Conservation (phyloP, 352 stramenopile genomes). For the Pythium aquatile region DNA sequence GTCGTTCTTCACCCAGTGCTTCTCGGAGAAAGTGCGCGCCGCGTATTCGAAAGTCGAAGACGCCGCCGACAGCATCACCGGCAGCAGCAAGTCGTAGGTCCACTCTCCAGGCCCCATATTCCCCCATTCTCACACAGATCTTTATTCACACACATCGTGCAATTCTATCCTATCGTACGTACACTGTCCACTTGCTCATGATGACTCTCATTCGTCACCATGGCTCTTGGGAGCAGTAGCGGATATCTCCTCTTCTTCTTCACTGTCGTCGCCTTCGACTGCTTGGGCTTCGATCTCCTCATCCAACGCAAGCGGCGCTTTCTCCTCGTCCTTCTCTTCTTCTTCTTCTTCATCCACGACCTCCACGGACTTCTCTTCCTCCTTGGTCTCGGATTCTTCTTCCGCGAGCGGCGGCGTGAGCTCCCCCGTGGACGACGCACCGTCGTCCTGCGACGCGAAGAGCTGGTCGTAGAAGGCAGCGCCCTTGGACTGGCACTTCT, state of each 20-base stretch:
- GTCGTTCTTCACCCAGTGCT: slow-evolving; percentile 73
- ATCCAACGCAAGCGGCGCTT: background rate
- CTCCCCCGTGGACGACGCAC: slow-evolving; percentile 24
- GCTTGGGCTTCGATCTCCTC: background rate
- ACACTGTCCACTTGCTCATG: background rate
- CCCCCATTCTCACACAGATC: background rate
- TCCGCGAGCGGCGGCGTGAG: slow-evolving; percentile 18
- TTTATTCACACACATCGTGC: slow-evolving; percentile 17
- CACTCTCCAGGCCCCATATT: background rate
- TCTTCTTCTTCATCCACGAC: background rate
- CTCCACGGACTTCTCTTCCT: background rate
- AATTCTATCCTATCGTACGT: slow-evolving; percentile 2
- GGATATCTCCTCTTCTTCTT: background rate
- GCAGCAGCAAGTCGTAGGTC: slow-evolving; percentile 3
- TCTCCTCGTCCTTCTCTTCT: background rate
- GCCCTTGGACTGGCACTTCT: slow-evolving; percentile 49
- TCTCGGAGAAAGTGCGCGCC: slow-evolving; percentile 58
- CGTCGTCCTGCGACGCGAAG: slow-evolving; percentile 52
- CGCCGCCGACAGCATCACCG: slow-evolving; percentile 15
- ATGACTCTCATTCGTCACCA: background rate
- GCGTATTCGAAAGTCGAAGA: slow-evolving; percentile 71
- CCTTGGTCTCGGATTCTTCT: slow-evolving; percentile 24
- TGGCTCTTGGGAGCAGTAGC: background rate
- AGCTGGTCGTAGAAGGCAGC: slow-evolving; percentile 48
- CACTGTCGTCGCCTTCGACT: slow-evolving; percentile 1